Evolutionary conservation across 768 basidiomycete species (phyloP), one percentile per base, ranked within the genome.

Genomic region (Suillus fuscotomentosus): DNA sequence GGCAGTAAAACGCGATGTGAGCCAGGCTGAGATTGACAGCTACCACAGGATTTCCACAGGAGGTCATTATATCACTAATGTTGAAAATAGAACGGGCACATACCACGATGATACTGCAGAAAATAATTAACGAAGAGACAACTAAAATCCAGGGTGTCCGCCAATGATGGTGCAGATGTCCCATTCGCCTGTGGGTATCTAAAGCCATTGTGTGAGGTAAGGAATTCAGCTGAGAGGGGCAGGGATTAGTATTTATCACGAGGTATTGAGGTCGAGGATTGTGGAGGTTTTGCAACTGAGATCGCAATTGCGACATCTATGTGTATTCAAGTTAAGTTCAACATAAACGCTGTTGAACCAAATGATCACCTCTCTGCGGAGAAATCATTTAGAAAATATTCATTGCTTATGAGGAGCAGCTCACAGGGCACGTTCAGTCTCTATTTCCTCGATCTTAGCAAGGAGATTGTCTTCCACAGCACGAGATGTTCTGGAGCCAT

Each of bases 11-110:
- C 78, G 81, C 14, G 87, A 78, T 8, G 84, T 82, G 51, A 95
- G 80, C 86, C 89, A 94, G 5, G 91, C 88, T 4, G 92, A 81
- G 66, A 92, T 85, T 31, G 86, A 78, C 68, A 92, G 80, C 90
- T 92, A 66, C 2, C 31, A 24, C 13, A 43, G 17, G 41, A 2
- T 61, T 27, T 7, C 27, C 27, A 31, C 31, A 31, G 4, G 31
- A 31, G 31, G 31, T 60, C 3, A 17, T 60, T 60, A 13, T 43
- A 59, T 55, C 43, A 24, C 31, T 31, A 43, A 24, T 60, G 41
- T 11, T 31, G 31, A 31, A 31, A 31, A 31, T 31, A 5, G 31
- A 31, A 31, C 31, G 2, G 31, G 11, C 10, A 68, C 78, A 20
- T 60, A 88, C 90, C 80, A 90, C 86, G 67, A 92, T 85, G 68